Evolutionary conservation across 2,329 filamentous ascomycete species (phyloP).

Genomic region (Botrytis paeoniae): DNA sequence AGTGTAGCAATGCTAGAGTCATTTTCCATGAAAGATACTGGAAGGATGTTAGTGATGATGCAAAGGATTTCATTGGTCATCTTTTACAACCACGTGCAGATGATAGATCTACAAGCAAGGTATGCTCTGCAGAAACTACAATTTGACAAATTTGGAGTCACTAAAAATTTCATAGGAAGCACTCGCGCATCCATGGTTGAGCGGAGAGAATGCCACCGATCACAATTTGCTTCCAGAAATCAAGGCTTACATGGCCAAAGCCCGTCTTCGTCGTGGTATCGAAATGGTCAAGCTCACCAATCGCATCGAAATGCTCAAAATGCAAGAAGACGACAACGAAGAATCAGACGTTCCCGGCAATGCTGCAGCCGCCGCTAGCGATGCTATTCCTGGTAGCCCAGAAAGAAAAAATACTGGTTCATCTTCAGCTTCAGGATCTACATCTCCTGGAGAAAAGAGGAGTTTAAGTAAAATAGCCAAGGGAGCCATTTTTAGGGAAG

Average conservation of each 20-base stretch:
- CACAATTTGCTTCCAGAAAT: slow-evolving; percentile 98
- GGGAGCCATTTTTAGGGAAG: slow-evolving; percentile 84
- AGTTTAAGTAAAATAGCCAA: slow-evolving; percentile 51
- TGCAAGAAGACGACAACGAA: slow-evolving; percentile 85
- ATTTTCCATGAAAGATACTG: slow-evolving; percentile 98
- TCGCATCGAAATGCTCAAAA: slow-evolving; percentile 89
- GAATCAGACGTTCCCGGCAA: slow-evolving; percentile 61
- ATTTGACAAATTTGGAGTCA: not conserved
- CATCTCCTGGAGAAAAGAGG: slow-evolving; percentile 39
- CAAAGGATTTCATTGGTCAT: slow-evolving; percentile 86
- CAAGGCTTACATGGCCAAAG: slow-evolving; percentile 87
- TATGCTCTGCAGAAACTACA: slow-evolving; percentile 39
- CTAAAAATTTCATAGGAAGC: slow-evolving; percentile 57
- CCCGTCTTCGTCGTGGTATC: slow-evolving; percentile 87
- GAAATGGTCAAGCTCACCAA: slow-evolving; percentile 95
- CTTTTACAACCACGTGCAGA: slow-evolving; percentile 77
- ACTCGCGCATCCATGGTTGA: slow-evolving; percentile 82
- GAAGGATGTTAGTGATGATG: slow-evolving; percentile 94
- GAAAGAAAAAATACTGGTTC: slow-evolving; percentile 22
- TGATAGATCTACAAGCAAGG: slow-evolving; percentile 73
- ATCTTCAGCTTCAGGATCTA: slow-evolving; percentile 21
- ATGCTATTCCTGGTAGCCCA: slow-evolving; percentile 39
- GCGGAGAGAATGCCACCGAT: slow-evolving; percentile 84
- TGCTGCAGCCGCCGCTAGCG: slow-evolving; percentile 52
- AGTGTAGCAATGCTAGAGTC: slow-evolving; percentile 79